A percentile compares a stretch with the other conserved stretches of the same genome.
phyloP scores from a whole-genome alignment of 163 green algal species.

The Prototheca wickerhamii region DNA sequence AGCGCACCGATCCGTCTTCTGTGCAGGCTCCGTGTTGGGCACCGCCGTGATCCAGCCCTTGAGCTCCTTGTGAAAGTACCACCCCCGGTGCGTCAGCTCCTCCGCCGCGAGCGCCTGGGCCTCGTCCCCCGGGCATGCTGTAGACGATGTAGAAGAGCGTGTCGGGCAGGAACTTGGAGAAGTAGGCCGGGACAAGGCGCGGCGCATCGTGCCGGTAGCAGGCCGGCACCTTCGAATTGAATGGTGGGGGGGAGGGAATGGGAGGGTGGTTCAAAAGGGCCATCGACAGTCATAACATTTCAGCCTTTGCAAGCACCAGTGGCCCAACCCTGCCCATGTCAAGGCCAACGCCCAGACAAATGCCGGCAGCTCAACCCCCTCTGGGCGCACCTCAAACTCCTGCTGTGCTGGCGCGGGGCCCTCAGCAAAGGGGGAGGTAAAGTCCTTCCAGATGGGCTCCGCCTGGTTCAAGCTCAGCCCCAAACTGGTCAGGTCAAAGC shows the following conservation, averaged over 20 bases:
- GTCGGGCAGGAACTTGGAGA: conserved; percentile 83
- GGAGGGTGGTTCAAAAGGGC: no score
- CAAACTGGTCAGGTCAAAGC: conserved; percentile 89
- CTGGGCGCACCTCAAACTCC: no score
- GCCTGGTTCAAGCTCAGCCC: conserved; percentile 90
- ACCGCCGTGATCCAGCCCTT: conserved; percentile 81
- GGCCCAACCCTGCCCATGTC: background rate
- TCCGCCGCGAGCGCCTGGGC: conserved; percentile 74
- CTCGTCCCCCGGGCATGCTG: conserved; percentile 69
- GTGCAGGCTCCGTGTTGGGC: conserved; percentile 59
- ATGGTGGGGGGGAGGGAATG: background rate
- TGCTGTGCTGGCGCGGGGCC: conserved; percentile 4
- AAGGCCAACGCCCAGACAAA: background rate
- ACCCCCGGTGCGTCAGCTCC: conserved; percentile 72
- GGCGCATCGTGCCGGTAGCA: conserved; percentile 80
- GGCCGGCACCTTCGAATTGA: conserved; percentile 45
- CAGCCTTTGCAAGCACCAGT: background rate
- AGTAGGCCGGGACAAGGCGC: conserved; percentile 72
- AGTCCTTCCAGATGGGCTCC: conserved; percentile 72
- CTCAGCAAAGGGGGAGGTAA: conserved; percentile 82
- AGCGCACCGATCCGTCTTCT: conserved; percentile 53
- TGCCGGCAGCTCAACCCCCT: no score
- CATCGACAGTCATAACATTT: no score
- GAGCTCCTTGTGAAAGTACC: conserved; percentile 78
- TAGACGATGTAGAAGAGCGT: conserved; percentile 98